phyloP scores from a whole-genome alignment of 805 yeast genomes.

The Kodamaea laetipori region DNA sequence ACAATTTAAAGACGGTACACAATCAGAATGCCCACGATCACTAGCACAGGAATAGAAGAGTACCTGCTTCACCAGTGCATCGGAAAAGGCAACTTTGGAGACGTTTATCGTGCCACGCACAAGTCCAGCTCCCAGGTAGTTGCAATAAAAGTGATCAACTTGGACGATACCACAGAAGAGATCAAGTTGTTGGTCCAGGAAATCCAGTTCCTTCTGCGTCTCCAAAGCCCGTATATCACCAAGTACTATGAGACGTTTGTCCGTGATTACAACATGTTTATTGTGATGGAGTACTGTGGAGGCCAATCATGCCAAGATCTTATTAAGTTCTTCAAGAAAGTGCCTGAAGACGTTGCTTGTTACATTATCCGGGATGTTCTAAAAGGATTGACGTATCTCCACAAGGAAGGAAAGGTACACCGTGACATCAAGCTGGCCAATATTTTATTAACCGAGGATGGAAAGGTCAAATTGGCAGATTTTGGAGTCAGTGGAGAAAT shows the following conservation, averaged over 20 bases:
- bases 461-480: conserved; percentile 81
- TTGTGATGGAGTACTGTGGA: conserved; percentile 93
- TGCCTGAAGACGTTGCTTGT: conserved; percentile 62
- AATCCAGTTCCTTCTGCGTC: conserved; percentile 68
- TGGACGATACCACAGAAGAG: conserved; percentile 80
- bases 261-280: conserved; percentile 73
- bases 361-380: conserved; percentile 65
- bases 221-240: conserved; percentile 69
- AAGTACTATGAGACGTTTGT: conserved; percentile 61
- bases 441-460: conserved; percentile 68
- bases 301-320: conserved; percentile 90
- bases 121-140: conserved; percentile 46
- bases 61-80: conserved; percentile 53
- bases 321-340: conserved; percentile 52
- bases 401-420: conserved; percentile 74
- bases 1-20: neutral
- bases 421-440: conserved; percentile 92
- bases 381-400: conserved; percentile 75
- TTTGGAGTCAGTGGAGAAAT: conserved; percentile 92
- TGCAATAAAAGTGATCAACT: conserved; percentile 84
- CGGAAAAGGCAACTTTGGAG: conserved; percentile 87
- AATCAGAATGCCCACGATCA: neutral
- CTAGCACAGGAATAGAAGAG: conserved; percentile 3
- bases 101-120: conserved; percentile 64
- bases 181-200: conserved; percentile 73